A percentile compares a stretch with the other conserved stretches of the same genome.
Conservation (phyloP, 2,329 filamentous ascomycete species). For the Microascus cirrosus region DNA sequence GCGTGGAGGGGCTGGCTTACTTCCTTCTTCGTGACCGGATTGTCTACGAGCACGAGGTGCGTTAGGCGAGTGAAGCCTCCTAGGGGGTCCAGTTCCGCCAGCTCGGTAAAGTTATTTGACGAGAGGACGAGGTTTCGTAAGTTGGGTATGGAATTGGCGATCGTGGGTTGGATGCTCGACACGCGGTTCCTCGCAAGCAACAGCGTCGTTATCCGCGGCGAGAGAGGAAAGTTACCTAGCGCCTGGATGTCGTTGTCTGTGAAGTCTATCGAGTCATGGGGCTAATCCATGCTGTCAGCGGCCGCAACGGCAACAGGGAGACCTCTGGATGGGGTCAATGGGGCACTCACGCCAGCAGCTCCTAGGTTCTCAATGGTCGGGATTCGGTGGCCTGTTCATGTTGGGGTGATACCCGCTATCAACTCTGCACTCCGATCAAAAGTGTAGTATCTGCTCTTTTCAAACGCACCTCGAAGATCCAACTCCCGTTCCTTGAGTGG, state of each 20-base stretch:
- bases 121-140: slow-evolving; percentile 73
- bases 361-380: slow-evolving; percentile 95
- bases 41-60: slow-evolving; percentile 73
- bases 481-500: slow-evolving; percentile 97
- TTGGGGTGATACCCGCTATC: slow-evolving; percentile 51
- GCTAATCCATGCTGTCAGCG: slow-evolving; percentile 34
- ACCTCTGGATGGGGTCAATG: slow-evolving; percentile 2
- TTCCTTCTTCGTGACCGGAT: slow-evolving; percentile 87
- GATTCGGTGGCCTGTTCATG: slow-evolving; percentile 85
- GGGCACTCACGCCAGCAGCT: slow-evolving; percentile 67
- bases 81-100: slow-evolving; percentile 81
- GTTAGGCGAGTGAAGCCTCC: slow-evolving; percentile 57
- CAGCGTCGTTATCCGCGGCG: slow-evolving; percentile 75
- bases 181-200: slow-evolving; percentile 86
- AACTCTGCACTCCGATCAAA: slow-evolving; percentile 57
- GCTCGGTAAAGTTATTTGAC: slow-evolving; percentile 69
- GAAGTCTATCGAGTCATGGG: slow-evolving; percentile 94
- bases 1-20: slow-evolving; percentile 37
- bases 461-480: slow-evolving; percentile 94
- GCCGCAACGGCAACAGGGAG: background rate
- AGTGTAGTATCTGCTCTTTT: slow-evolving; percentile 98
- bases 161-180: slow-evolving; percentile 62
- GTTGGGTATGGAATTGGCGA: slow-evolving; percentile 69
- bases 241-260: slow-evolving; percentile 95
- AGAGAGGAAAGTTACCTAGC: slow-evolving; percentile 86